Conservation (phyloP, 2,329 filamentous ascomycete species). For the Aspergillus uvarum region DNA sequence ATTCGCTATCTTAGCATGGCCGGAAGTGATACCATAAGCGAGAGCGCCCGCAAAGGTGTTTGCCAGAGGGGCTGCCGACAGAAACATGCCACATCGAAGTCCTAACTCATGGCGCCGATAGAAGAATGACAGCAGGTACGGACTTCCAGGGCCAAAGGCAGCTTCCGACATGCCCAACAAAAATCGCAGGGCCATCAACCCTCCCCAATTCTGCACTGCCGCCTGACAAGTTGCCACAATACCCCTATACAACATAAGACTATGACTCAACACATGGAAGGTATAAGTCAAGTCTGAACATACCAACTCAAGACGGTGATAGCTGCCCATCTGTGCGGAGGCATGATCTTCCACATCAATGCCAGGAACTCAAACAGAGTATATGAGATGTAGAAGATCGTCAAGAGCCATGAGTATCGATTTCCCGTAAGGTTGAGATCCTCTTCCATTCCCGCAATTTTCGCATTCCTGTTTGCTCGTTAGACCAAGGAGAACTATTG, state of each 20-base stretch:
- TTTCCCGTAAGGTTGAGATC: slow-evolving; percentile 50
- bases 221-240: slow-evolving; percentile 50
- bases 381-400: slow-evolving; percentile 55
- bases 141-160: slow-evolving; percentile 47
- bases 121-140: slow-evolving; percentile 57
- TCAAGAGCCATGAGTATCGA: slow-evolving; percentile 53
- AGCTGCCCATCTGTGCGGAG: slow-evolving; percentile 46
- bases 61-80: slow-evolving; percentile 64
- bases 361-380: slow-evolving; percentile 44
- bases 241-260: slow-evolving; percentile 36
- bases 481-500: slow-evolving; percentile 6
- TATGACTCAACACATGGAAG: slow-evolving; percentile 12
- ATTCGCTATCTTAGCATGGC: slow-evolving; percentile 55
- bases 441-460: slow-evolving; percentile 54
- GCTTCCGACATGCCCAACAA: slow-evolving; percentile 50
- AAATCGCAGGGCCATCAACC: slow-evolving; percentile 52
- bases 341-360: slow-evolving; percentile 47
- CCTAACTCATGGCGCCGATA: slow-evolving; percentile 60
- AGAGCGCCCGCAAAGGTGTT: slow-evolving; percentile 74
- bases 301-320: slow-evolving; percentile 45
- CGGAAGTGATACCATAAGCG: slow-evolving; percentile 64
- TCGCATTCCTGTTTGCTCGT: slow-evolving; percentile 47
- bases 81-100: slow-evolving; percentile 56
- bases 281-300: slow-evolving; percentile 17
- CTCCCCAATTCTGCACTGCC: slow-evolving; percentile 45